Percentiles rank a stretch among this genome's conserved stretches.
phyloP scores from a whole-genome alignment of 2,329 filamentous ascomycete genomes.

The Drechslerella coelobrocha region DNA sequence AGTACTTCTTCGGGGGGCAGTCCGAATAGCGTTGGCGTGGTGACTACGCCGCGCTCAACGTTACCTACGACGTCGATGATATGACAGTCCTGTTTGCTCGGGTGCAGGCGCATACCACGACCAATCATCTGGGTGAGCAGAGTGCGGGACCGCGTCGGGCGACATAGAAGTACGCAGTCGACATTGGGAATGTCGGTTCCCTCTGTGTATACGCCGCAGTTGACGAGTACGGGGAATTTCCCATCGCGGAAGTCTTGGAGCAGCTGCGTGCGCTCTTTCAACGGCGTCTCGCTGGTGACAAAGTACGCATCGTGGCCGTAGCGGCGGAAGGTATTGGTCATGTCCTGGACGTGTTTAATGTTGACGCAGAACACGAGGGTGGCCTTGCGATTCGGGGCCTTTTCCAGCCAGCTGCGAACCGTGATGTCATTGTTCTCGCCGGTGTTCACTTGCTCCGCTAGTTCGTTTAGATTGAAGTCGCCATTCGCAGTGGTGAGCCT shows the following conservation, averaged over 20 bases:
- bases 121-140: slow-evolving; percentile 97
- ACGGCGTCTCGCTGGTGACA: slow-evolving; percentile 82
- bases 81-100: slow-evolving; percentile 85
- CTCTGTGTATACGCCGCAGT: slow-evolving; percentile 96
- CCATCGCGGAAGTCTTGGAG: slow-evolving; percentile 77
- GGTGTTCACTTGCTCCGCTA: slow-evolving; percentile 85
- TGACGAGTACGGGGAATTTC: slow-evolving; percentile 85
- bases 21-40: slow-evolving; percentile 89
- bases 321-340: slow-evolving; percentile 77
- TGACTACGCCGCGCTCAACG: slow-evolving; percentile 81
- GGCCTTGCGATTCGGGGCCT: slow-evolving; percentile 73
- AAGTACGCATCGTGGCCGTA: slow-evolving; percentile 82
- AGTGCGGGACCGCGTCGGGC: slow-evolving; percentile 91
- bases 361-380: slow-evolving; percentile 96
- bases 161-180: slow-evolving; percentile 85
- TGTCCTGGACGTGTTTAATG: slow-evolving; percentile 75
- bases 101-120: slow-evolving; percentile 81
- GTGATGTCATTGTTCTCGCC: slow-evolving; percentile 80
- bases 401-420: slow-evolving; percentile 82
- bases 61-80: slow-evolving; percentile 95
- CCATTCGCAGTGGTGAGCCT: slow-evolving; percentile 68
- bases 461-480: slow-evolving; percentile 79
- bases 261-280: slow-evolving; percentile 70
- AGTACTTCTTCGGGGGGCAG: slow-evolving; percentile 83
- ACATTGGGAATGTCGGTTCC: slow-evolving; percentile 98